Percentiles rank a stretch among this genome's conserved stretches.
Evolutionary conservation across 768 basidiomycete species (phyloP).

Genomic region (Naematelia aurantialba): DNA sequence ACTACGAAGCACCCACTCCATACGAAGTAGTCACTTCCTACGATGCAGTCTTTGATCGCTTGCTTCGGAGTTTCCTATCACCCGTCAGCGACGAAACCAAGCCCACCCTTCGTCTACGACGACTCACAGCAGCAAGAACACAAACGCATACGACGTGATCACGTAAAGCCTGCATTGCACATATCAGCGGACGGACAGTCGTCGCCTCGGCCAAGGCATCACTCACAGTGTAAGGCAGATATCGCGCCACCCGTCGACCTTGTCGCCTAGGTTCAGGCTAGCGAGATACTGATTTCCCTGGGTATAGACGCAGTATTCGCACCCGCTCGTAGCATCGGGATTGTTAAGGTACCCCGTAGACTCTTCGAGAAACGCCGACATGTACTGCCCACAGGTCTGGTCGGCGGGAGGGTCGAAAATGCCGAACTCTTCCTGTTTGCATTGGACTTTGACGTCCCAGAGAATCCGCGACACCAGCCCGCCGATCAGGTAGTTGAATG

Average conservation of each 20-base stretch:
- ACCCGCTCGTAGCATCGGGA: conserved; percentile 28
- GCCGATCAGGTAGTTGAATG: conserved; percentile 46
- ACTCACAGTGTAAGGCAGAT: conserved; percentile 35
- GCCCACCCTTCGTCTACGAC: no score
- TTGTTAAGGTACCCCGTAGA: conserved; percentile 41
- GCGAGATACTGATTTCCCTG: conserved; percentile 42
- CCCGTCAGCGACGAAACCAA: neutral
- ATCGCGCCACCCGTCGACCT: conserved; percentile 30
- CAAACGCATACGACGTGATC: conserved; percentile 25
- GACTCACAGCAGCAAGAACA: conserved; percentile 21
- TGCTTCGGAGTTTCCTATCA: conserved; percentile 34
- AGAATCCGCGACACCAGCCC: conserved; percentile 38
- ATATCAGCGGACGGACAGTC: neutral
- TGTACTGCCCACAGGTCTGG: conserved; percentile 45
- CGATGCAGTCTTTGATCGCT: conserved; percentile 39
- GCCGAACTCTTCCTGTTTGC: conserved; percentile 33
- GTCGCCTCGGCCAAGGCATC: no score
- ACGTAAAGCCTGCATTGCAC: conserved; percentile 16
- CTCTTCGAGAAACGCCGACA: conserved; percentile 33
- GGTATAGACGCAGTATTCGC: conserved; percentile 39
- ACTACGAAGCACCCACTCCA: no score
- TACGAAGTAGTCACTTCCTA: no score
- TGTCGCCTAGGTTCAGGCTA: conserved; percentile 27
- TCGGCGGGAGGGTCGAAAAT: conserved; percentile 41
- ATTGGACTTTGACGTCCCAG: conserved; percentile 45